Conservation (phyloP, 2,329 filamentous ascomycete species). For the Penicillium rolfsii region DNA sequence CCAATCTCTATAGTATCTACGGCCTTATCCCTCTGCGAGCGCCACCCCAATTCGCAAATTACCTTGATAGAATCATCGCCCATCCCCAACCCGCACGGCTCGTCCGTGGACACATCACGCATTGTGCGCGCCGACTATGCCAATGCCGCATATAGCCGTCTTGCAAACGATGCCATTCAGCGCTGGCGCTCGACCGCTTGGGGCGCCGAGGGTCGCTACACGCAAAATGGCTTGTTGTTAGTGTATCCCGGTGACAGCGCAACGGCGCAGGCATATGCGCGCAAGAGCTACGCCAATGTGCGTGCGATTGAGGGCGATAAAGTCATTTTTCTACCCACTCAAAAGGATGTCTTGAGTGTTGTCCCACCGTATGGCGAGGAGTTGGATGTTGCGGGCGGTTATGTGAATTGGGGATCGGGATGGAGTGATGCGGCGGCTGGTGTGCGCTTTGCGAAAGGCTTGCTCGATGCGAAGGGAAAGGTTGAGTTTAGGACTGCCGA, state of each 20-base stretch:
- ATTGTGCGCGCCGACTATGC: conserved; percentile 78
- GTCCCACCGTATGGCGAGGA: conserved; percentile 42
- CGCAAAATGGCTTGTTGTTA: conserved; percentile 48
- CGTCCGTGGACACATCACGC: conserved; percentile 63
- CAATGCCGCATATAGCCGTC: conserved; percentile 72
- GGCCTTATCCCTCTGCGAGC: conserved; percentile 70
- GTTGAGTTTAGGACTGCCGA: conserved; percentile 42
- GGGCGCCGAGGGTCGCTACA: conserved; percentile 50
- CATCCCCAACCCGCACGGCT: conserved; percentile 62
- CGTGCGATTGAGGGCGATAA: conserved; percentile 39
- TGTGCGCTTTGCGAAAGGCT: conserved; percentile 44
- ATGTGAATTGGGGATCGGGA: conserved; percentile 52
- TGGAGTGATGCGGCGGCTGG: conserved; percentile 50
- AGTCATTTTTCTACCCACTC: conserved; percentile 39
- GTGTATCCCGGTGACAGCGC: conserved; percentile 40
- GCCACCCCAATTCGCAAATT: conserved; percentile 56
- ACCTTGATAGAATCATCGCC: conserved; percentile 62
- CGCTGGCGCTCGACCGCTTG: conserved; percentile 60
- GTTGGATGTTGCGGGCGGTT: conserved; percentile 45
- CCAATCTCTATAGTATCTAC: conserved; percentile 55
- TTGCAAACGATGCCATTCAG: conserved; percentile 73
- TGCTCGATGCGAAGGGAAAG: conserved; percentile 41
- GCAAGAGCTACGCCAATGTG: conserved; percentile 47
- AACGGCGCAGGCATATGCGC: conserved; percentile 41
- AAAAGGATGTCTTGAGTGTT: conserved; percentile 39